phyloP scores from a whole-genome alignment of 176 grass and related monocot genomes.

The Secale cereale region DNA sequence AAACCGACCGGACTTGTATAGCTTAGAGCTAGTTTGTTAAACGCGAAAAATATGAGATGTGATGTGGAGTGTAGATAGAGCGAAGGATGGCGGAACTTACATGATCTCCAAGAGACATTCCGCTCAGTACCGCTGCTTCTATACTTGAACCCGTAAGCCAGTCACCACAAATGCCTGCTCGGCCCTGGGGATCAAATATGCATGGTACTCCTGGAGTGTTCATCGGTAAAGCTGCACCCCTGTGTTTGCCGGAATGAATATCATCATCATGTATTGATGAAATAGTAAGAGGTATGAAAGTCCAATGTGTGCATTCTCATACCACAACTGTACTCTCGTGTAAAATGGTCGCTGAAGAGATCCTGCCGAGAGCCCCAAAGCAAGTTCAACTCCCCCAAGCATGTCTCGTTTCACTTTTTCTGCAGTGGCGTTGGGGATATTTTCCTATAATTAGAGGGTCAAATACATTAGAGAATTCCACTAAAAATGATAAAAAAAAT shows the following conservation, averaged over 20 bases:
- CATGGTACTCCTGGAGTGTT: slow-evolving; percentile 75
- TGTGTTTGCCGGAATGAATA: slow-evolving; percentile 31
- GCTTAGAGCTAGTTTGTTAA: not conserved
- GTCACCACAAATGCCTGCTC: slow-evolving; percentile 97
- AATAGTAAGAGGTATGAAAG: not conserved
- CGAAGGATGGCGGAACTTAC: slow-evolving; percentile 26
- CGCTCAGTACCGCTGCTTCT: slow-evolving; percentile 76
- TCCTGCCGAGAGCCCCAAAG: slow-evolving; percentile 72
- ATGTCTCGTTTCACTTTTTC: slow-evolving; percentile 92
- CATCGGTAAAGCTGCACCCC: slow-evolving; percentile 85
- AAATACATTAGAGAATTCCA: slow-evolving; percentile 10
- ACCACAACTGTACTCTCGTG: slow-evolving; percentile 88
- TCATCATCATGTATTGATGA: not conserved
- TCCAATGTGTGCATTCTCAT: slow-evolving; percentile 1
- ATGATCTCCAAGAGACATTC: slow-evolving; percentile 82
- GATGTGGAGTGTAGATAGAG: not conserved
- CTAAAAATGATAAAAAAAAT: not conserved
- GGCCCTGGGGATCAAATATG: slow-evolving; percentile 83
- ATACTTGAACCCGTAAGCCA: slow-evolving; percentile 89
- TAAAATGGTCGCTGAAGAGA: slow-evolving; percentile 81
- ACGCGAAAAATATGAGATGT: not conserved
- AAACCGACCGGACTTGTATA: not conserved
- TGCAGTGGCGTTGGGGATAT: slow-evolving; percentile 72
- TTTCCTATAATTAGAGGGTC: slow-evolving; percentile 55
- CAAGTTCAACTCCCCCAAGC: slow-evolving; percentile 76